Evolutionary conservation across 148 eudicot genomes (phyloP).

Genomic region (Rheum nobile): DNA sequence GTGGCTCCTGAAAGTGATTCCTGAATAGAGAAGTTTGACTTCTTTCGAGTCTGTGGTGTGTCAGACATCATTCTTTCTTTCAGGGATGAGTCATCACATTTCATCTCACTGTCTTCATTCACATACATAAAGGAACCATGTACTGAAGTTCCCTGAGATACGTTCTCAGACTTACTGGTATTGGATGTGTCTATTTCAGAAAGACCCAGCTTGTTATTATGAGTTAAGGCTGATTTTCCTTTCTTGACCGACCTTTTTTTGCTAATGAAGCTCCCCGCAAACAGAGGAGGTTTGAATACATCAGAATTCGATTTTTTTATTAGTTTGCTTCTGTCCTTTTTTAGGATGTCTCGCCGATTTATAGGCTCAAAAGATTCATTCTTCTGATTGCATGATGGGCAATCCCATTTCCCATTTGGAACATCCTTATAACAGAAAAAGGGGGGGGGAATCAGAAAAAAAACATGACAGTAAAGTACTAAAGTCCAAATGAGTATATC

Average conservation of each 20-base stretch:
- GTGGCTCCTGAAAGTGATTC: not conserved
- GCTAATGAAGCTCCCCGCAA: conserved; percentile 38
- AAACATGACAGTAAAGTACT: not conserved
- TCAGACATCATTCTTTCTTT: conserved; percentile 20
- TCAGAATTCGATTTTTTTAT: conserved; percentile 29
- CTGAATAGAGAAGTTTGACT: not conserved
- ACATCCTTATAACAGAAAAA: conserved; percentile 37
- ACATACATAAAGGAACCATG: conserved; percentile 29
- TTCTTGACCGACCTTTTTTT: conserved; percentile 60
- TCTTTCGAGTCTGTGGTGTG: conserved; percentile 16
- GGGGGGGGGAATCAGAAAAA: not conserved
- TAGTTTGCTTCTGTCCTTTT: conserved; percentile 37
- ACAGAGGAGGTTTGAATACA: conserved; percentile 27
- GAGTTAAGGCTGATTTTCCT: conserved; percentile 30
- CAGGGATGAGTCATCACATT: conserved; percentile 11
- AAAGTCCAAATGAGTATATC: not conserved
- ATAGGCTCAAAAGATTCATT: conserved; percentile 23
- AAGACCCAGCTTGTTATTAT: conserved; percentile 21
- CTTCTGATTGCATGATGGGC: conserved; percentile 47
- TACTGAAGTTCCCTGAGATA: conserved; percentile 27
- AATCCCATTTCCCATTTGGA: conserved; percentile 87
- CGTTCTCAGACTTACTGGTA: conserved; percentile 21
- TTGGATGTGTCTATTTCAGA: conserved; percentile 21
- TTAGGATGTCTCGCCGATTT: conserved; percentile 23
- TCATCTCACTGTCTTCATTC: conserved; percentile 23